Base-by-base conservation (phyloP, 805 yeast genomes). In the Millerozyma miso region DNA sequence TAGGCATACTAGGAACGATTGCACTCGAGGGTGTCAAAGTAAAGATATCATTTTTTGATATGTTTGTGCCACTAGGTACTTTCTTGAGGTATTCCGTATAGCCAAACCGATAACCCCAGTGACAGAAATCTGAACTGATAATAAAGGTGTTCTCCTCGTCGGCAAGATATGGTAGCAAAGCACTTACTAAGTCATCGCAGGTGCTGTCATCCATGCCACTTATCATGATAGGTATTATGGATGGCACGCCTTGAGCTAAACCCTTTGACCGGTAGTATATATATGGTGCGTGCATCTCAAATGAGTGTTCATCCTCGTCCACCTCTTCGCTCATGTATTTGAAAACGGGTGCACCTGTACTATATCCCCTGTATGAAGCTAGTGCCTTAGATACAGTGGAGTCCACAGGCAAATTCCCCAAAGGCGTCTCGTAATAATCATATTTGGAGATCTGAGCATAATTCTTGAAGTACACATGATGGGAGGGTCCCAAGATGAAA, bases 201-300 rank as follows among this genome's bases (percentile, higher is more conserved):
- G 74, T 64, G 2, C 45, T 46, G 13, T 67, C 67, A 41, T 75
- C 76, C 31, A 83, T 67, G 12, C 79, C 80, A 17, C 96, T 83
- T 4, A 93, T 74, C 76, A 91, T 70, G 36, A 93, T 77, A 0
- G 99, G 99, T 2, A 93, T 73, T 5, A 91, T 76, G 29, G 60
- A 12, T 70, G 83, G 47, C 40, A 49, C n/a, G 50, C 70, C 48
- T 44, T 62, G 52, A 6, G 58, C 53, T 3, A 56, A 49, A 2
- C 55, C 52, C 17, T 65, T 52, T 7, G 82, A 70, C 41, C 74
- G 64, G 45, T 77, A 73, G 52, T 77, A 73, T 6, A 87, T 65
- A 46, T 78, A 82, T 0, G 98, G 96, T 57, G 84, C 75, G 62
- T 93, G 98, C 96, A 93, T 87, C 56, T 93, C 99, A 54, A 93